A percentile compares a stretch with the other conserved stretches of the same genome.
These are phyloP conservation scores for Aquilaria yunnanensis DNA, from an alignment of 345 rosid genomes.

Conservation along the genomic window DNA sequence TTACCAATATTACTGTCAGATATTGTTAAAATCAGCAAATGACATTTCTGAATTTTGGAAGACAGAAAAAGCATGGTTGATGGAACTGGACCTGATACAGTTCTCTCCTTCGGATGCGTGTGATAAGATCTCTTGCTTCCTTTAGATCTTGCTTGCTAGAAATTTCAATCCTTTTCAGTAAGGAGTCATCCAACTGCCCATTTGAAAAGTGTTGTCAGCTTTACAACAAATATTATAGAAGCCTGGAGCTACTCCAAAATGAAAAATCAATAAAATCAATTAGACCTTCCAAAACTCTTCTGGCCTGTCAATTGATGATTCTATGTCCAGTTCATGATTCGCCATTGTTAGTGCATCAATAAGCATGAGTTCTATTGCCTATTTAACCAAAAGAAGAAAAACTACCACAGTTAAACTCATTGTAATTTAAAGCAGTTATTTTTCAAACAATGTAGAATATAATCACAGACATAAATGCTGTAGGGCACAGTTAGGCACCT, in stretches of 20 bases:
- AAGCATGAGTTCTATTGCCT: conserved; percentile 71
- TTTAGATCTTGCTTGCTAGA: conserved; percentile 35
- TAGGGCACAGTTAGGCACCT: conserved; percentile 27
- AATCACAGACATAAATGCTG: too few species aligned
- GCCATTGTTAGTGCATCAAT: conserved; percentile 60
- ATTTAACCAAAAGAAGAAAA: conserved; percentile 12
- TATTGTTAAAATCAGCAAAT: too few species aligned
- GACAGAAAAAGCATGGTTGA: not conserved
- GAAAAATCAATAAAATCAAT: conserved; percentile 6
- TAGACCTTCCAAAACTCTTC: conserved; percentile 60
- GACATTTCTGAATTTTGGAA: not conserved
- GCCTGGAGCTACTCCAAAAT: not conserved
- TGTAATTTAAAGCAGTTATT: conserved; percentile 2
- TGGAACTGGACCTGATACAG: conserved; percentile 41
- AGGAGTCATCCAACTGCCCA: conserved; percentile 57
- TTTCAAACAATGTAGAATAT: not conserved
- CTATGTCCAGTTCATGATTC: conserved; percentile 40
- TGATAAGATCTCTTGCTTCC: conserved; percentile 49
- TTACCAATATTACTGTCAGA: not conserved
- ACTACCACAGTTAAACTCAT: not conserved
- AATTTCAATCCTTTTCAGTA: conserved; percentile 44
- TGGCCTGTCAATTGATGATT: conserved; percentile 46
- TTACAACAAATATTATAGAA: conserved; percentile 1
- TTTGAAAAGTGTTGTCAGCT: conserved; percentile 2
- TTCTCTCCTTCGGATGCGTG: conserved; percentile 50